Percentiles rank a stretch among this genome's conserved stretches.
Conservation (phyloP, 331 rosid genomes). For the Acacia concinna region DNA sequence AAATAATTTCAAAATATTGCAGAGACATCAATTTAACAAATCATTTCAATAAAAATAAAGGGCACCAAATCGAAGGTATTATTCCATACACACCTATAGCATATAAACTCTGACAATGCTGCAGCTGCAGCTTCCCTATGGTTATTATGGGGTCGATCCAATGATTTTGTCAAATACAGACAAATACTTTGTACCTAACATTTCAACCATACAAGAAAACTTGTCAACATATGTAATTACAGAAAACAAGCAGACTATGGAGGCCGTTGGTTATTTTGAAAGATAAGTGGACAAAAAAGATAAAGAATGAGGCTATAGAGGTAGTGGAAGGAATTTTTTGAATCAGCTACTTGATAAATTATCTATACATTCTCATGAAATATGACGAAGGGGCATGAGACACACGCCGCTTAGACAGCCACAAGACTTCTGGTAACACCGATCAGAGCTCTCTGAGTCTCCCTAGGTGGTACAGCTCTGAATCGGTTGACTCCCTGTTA, state of each 20-base stretch:
- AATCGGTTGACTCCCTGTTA: not conserved
- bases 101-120: conserved; percentile 89
- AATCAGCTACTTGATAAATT: not conserved
- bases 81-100: conserved; percentile 65
- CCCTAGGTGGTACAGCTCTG: not conserved
- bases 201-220: conserved; percentile 25
- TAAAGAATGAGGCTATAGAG: not conserved
- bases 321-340: not conserved
- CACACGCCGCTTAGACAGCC: not conserved
- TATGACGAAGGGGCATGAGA: not conserved
- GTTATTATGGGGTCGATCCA: conserved; percentile 73
- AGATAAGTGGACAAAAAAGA: not conserved
- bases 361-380: not conserved
- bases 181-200: conserved; percentile 78
- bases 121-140: conserved; percentile 98
- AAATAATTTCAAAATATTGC: not conserved
- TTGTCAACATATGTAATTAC: conserved; percentile 14
- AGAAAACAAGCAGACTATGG: not conserved
- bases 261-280: not conserved
- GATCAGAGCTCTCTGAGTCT: not conserved
- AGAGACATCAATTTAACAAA: conserved; percentile 21
- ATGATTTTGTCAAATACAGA: conserved; percentile 64
- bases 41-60: conserved; percentile 8
- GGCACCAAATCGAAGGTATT: conserved; percentile 17
- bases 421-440: not conserved